Evolutionary conservation across 768 basidiomycete genomes (phyloP).

Genomic region (Coprinopsis strossmayeri): DNA sequence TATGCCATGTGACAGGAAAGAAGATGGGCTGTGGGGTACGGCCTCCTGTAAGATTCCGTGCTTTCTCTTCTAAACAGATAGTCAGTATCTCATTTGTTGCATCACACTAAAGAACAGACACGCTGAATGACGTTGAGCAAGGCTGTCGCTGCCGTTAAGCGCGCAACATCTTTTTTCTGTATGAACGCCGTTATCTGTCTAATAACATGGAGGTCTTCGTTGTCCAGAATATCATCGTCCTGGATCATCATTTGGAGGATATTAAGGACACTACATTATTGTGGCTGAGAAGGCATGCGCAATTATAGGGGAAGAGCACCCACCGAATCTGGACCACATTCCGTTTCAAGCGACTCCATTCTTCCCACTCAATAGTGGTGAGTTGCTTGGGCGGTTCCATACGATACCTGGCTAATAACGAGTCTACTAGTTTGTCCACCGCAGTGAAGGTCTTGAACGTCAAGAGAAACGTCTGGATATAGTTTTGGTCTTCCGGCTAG

Average conservation of each 20-base stretch:
- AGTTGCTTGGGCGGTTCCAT: slow-evolving; percentile 67
- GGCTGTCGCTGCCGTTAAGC: slow-evolving; percentile 64
- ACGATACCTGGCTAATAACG: slow-evolving; percentile 77
- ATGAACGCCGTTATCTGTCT: slow-evolving; percentile 77
- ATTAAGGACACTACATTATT: slow-evolving; percentile 43
- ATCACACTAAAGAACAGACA: slow-evolving; percentile 26
- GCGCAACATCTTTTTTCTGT: slow-evolving; percentile 52
- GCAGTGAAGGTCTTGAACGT: slow-evolving; percentile 93
- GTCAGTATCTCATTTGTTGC: neutral
- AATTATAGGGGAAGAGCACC: slow-evolving; percentile 17
- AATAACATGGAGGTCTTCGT: slow-evolving; percentile 77
- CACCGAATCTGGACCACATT: slow-evolving; percentile 82
- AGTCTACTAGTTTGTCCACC: slow-evolving; percentile 71
- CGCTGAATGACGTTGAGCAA: slow-evolving; percentile 71
- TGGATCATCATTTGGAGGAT: slow-evolving; percentile 83
- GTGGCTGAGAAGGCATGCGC: slow-evolving; percentile 3
- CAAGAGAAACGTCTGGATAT: slow-evolving; percentile 85
- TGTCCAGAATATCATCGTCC: slow-evolving; percentile 76
- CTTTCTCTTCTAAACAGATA: neutral
- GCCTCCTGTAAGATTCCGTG: slow-evolving; percentile 19
- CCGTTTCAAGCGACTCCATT: slow-evolving; percentile 83
- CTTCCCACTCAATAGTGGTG: slow-evolving; percentile 48
- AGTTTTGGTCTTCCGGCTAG: slow-evolving; percentile 52
- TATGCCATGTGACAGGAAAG: slow-evolving; percentile 70
- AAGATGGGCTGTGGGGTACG: slow-evolving; percentile 41